Percentiles rank a stretch among this genome's conserved stretches.
Evolutionary conservation across 2,329 filamentous ascomycete genomes (phyloP).

Genomic region (Apiospora hydei): DNA sequence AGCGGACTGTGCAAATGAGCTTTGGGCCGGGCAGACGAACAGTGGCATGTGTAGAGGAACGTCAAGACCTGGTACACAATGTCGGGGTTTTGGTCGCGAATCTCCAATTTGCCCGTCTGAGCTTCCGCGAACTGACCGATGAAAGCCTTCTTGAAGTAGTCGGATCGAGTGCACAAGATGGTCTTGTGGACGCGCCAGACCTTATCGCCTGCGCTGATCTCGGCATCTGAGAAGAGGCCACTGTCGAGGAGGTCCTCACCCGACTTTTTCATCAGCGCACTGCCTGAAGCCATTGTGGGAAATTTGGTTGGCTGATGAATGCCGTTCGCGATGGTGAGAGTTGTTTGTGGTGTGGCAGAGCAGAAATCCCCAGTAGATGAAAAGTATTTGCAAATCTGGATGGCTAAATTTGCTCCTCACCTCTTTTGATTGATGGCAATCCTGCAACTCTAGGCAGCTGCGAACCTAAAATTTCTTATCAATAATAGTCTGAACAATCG

Average conservation of each 20-base stretch:
- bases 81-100: background rate
- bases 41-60: background rate
- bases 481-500: too few relatives aligned
- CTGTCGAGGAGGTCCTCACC: slow-evolving; percentile 16
- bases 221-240: slow-evolving; percentile 28
- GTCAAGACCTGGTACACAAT: background rate
- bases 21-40: background rate
- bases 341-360: too few relatives aligned
- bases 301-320: too few relatives aligned
- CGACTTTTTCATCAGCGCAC: background rate
- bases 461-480: too few relatives aligned
- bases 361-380: too few relatives aligned
- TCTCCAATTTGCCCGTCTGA: background rate
- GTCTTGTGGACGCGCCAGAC: slow-evolving; percentile 28
- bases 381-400: too few relatives aligned
- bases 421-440: too few relatives aligned
- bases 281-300: too few relatives aligned
- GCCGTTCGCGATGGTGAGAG: too few relatives aligned
- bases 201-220: slow-evolving; percentile 21
- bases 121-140: background rate
- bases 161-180: slow-evolving; percentile 27
- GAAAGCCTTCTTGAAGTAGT: slow-evolving; percentile 28
- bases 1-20: background rate
- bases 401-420: too few relatives aligned
- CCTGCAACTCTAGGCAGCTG: too few relatives aligned